phyloP scores from a whole-genome alignment of 1,284 basidiomycete species.

The Leccinum pallidistipes region DNA sequence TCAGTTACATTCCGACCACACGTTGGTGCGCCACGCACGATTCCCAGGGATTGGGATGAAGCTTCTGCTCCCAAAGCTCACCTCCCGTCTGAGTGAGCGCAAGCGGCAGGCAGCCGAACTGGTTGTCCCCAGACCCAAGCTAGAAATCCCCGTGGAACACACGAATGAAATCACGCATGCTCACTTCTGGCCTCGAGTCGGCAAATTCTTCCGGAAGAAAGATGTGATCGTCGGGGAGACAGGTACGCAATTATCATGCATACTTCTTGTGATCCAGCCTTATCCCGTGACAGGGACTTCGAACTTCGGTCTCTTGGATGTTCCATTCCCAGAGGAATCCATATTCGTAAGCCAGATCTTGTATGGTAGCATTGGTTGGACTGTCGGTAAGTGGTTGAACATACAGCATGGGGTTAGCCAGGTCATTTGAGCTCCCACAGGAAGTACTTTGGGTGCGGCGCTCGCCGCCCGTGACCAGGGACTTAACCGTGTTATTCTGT shows the following conservation, averaged over 20 bases:
- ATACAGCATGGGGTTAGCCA: conserved; percentile 10
- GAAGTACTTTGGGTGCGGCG: conserved; percentile 69
- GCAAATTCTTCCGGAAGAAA: conserved; percentile 71
- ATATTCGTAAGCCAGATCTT: conserved; percentile 76
- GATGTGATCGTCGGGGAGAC: conserved; percentile 89
- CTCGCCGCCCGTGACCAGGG: conserved; percentile 73
- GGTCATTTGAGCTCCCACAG: conserved; percentile 31
- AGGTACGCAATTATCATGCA: conserved; percentile 39
- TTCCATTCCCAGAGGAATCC: conserved; percentile 68
- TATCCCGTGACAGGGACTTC: conserved; percentile 43
- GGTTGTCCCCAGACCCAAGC: conserved; percentile 49
- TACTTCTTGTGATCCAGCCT: conserved; percentile 9
- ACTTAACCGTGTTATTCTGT: conserved; percentile 73
- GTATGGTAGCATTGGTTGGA: conserved; percentile 89
- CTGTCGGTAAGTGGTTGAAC: conserved; percentile 55
- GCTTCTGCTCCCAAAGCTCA: conserved; percentile 66
- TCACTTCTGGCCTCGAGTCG: conserved; percentile 87
- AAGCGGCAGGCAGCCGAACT: conserved; percentile 41
- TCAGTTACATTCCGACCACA: conserved; percentile 84
- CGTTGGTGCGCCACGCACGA: conserved; percentile 62
- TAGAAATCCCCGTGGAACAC: conserved; percentile 50
- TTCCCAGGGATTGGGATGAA: conserved; percentile 75
- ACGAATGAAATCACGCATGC: conserved; percentile 64
- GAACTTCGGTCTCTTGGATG: conserved; percentile 76
- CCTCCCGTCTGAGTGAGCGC: conserved; percentile 50